Conservation (phyloP, 1,139 yeast species). For the Citeromyces hawaiiensis region DNA sequence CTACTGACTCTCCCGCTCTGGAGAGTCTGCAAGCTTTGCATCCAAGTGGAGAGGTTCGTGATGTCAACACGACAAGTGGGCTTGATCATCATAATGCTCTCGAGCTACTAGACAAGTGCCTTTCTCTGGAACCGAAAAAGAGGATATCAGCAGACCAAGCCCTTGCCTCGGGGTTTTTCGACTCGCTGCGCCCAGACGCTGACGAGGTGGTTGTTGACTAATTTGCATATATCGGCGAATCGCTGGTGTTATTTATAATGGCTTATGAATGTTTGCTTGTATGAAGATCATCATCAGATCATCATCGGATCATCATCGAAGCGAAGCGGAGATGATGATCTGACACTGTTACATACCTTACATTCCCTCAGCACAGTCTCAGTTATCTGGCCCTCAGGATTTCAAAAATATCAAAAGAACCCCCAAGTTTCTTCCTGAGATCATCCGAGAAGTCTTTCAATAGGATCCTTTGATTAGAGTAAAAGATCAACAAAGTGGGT, state of each 20-base stretch:
- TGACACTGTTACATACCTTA: too few species aligned
- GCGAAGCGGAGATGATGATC: too few species aligned
- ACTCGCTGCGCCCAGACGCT: constrained; percentile 5
- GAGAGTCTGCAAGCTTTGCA: constrained; percentile 16
- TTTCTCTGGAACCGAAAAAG: constrained; percentile 42
- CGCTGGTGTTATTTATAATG: background rate
- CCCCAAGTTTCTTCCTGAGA: too few species aligned
- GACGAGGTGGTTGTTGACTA: background rate
- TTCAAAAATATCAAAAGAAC: too few species aligned
- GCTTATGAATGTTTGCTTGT: too few species aligned
- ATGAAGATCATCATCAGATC: too few species aligned
- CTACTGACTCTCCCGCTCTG: constrained; percentile 21
- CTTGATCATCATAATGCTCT: constrained; percentile 24
- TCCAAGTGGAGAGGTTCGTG: constrained; percentile 12
- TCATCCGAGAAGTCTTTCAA: too few species aligned
- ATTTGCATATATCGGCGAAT: background rate
- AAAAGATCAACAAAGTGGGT: too few species aligned
- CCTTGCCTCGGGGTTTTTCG: constrained; percentile 40
- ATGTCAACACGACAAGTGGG: constrained; percentile 10
- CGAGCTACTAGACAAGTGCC: constrained; percentile 37
- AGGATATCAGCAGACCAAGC: constrained; percentile 46
- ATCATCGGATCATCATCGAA: too few species aligned
- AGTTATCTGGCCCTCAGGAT: too few species aligned
- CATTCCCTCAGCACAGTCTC: too few species aligned
- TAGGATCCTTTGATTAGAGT: too few species aligned